phyloP scores from a whole-genome alignment of 148 eudicot genomes.

The Camellia granthamiana region DNA sequence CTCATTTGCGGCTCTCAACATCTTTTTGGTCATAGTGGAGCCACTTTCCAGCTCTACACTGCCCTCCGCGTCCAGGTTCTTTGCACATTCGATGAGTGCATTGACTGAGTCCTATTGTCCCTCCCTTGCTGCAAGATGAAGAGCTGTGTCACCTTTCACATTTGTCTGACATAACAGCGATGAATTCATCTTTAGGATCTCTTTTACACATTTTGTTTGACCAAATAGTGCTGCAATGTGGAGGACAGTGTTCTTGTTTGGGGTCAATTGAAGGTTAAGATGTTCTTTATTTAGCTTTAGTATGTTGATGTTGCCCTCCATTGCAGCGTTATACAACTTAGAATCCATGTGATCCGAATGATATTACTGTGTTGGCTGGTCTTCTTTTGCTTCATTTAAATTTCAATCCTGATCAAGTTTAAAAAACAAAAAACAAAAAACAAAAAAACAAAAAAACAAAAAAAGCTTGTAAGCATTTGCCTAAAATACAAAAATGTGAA shows the following conservation, averaged over 20 bases:
- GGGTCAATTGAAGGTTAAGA: neutral
- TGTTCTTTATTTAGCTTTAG: neutral
- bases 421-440: too few species aligned
- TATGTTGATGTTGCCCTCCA: neutral
- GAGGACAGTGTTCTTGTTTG: slow-evolving; percentile 1
- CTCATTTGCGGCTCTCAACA: neutral
- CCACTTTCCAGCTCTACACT: neutral
- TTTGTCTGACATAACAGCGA: neutral
- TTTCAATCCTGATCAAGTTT: too few species aligned
- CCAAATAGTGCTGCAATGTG: neutral
- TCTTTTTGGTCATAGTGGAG: neutral
- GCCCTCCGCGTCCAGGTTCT: neutral
- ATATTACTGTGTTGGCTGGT: too few species aligned
- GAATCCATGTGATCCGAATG: neutral
- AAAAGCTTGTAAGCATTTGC: too few species aligned
- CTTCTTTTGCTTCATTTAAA: too few species aligned
- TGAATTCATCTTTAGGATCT: neutral
- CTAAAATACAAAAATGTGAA: too few species aligned
- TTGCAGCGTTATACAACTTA: neutral
- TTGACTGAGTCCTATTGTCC: neutral
- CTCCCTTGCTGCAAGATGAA: neutral
- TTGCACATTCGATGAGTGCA: slow-evolving; percentile 1
- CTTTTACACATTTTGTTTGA: neutral
- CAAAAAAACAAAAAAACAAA: too few species aligned
- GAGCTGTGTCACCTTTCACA: neutral